These are phyloP conservation scores for Zymoseptoria tritici DNA, from an alignment of 2,329 filamentous ascomycete species.

Conservation along the genomic window DNA sequence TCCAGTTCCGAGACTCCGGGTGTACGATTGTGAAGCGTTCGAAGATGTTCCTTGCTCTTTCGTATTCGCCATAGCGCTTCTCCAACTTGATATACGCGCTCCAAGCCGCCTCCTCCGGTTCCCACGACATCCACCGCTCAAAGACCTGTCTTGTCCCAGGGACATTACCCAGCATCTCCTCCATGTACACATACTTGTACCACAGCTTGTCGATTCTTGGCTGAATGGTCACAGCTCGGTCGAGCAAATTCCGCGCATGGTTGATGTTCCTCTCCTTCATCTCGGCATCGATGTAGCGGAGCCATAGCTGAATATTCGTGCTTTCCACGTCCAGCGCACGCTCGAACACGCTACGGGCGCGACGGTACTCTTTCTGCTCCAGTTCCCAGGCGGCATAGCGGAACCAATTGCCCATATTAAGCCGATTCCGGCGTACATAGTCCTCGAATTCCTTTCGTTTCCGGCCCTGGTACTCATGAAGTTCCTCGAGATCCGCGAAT, in stretches of 20 bases:
- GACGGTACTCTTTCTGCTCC: conserved; percentile 93
- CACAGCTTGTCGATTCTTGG: conserved; percentile 92
- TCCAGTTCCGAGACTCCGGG: conserved; percentile 92
- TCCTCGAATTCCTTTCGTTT: conserved; percentile 97
- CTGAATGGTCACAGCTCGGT: conserved; percentile 86
- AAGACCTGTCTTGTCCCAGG: conserved; percentile 89
- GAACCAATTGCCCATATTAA: conserved; percentile 99
- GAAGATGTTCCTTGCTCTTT: conserved; percentile 83
- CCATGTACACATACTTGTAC: conserved; percentile 99
- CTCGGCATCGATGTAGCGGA: conserved; percentile 90
- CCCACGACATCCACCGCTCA: conserved; percentile 97
- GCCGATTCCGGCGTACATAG: conserved; percentile 88
- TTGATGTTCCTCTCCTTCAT: conserved; percentile 96
- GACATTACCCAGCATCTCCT: conserved; percentile 93
- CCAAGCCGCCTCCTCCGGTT: conserved; percentile 94
- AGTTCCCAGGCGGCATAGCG: conserved; percentile 96
- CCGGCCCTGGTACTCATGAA: conserved; percentile 93
- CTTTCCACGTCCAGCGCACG: conserved; percentile 86
- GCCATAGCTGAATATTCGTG: conserved; percentile 80
- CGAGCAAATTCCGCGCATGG: conserved; percentile 87
- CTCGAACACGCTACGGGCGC: conserved; percentile 89
- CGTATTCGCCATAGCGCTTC: conserved; percentile 88
- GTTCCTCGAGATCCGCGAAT: conserved; percentile 92
- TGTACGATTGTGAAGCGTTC: conserved; percentile 86
- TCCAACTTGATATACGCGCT: conserved; percentile 93